These are phyloP conservation scores for Aspergillus costaricaensis DNA, from an alignment of 2,329 filamentous ascomycete species.

Conservation along the genomic window DNA sequence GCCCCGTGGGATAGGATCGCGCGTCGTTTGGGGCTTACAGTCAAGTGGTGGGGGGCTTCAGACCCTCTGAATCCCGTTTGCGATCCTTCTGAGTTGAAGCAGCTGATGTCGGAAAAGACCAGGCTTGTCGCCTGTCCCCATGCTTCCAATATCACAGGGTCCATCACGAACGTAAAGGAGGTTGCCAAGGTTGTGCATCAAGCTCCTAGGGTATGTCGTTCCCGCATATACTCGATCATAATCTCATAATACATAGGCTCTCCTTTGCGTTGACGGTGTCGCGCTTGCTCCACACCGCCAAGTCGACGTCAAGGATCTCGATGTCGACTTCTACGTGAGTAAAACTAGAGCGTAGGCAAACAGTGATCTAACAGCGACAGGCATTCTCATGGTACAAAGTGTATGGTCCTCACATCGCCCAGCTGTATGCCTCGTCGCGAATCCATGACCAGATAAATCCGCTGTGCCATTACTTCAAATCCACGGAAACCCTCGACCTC, in stretches of 20 bases:
- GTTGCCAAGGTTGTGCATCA: conserved; percentile 43
- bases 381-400: conserved; percentile 83
- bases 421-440: conserved; percentile 64
- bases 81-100: conserved; percentile 56
- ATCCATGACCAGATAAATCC: conserved; percentile 60
- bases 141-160: conserved; percentile 71
- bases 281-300: conserved; percentile 72
- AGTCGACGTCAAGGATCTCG: conserved; percentile 68
- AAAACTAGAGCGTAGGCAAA: rapidly evolving
- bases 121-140: conserved; percentile 73
- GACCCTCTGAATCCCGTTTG: conserved; percentile 60
- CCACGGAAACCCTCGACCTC: conserved; percentile 58
- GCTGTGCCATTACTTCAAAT: conserved; percentile 70
- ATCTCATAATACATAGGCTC: conserved; percentile 39
- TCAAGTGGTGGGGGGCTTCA: conserved; percentile 70
- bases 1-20: conserved; percentile 73
- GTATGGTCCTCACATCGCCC: conserved; percentile 73
- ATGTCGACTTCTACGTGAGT: conserved; percentile 68
- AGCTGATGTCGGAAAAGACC: conserved; percentile 64
- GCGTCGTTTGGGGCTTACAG: conserved; percentile 56
- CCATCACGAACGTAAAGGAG: conserved; percentile 56
- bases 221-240: too few species aligned
- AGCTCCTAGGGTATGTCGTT: conserved; percentile 42
- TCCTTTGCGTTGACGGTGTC: conserved; percentile 74
- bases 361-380: conserved; percentile 10